Conservation (phyloP, 2,329 filamentous ascomycete genomes). For the Fusarium redolens region DNA sequence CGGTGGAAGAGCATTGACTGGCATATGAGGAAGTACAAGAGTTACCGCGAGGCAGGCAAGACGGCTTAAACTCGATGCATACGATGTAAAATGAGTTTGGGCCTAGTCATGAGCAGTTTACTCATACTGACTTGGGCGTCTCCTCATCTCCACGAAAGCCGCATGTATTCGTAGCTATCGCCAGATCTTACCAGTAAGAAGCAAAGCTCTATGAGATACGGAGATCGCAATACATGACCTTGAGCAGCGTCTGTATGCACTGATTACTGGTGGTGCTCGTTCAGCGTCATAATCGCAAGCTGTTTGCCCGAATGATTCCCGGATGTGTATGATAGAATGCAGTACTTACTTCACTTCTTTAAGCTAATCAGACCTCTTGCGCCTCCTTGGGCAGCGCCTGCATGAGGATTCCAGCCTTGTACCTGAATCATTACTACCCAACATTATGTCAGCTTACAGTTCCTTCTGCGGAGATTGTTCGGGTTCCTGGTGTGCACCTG, state of each 20-base stretch:
- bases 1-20: background rate
- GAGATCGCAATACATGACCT: too few relatives aligned
- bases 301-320: too few relatives aligned
- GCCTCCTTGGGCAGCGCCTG: too few relatives aligned
- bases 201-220: too few relatives aligned
- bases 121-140: background rate
- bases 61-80: background rate
- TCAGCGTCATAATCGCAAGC: too few relatives aligned
- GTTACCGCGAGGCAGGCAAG: background rate
- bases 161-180: background rate
- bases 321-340: too few relatives aligned
- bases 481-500: background rate
- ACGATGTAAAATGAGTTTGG: background rate
- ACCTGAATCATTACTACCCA: background rate
- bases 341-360: too few relatives aligned
- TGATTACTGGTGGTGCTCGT: too few relatives aligned
- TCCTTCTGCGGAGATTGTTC: background rate
- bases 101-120: background rate
- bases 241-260: too few relatives aligned
- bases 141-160: background rate
- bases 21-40: slow-evolving; percentile 4
- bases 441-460: background rate
- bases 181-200: background rate
- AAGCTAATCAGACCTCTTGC: too few relatives aligned
- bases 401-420: too few relatives aligned